Percentiles rank a stretch among this genome's conserved stretches.
These are phyloP conservation scores for Testicularia cyperi DNA, from an alignment of 1,284 basidiomycete genomes.

Conservation along the genomic window DNA sequence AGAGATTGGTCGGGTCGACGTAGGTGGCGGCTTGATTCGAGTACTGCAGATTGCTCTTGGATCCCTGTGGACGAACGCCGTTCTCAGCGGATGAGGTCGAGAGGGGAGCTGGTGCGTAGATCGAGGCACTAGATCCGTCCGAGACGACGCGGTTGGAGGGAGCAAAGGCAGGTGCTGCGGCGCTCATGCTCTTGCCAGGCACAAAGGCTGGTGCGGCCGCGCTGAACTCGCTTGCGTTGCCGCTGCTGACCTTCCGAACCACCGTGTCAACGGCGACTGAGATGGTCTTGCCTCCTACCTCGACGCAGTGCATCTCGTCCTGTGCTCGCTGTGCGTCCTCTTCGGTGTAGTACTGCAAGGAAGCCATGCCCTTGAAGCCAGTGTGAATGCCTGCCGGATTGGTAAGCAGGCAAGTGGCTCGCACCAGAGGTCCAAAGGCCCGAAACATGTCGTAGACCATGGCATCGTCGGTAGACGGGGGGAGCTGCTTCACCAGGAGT, in stretches of 20 bases:
- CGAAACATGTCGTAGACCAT: slow-evolving; percentile 51
- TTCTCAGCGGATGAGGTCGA: slow-evolving; percentile 3
- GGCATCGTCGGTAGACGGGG: slow-evolving; percentile 32
- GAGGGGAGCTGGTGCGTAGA: slow-evolving; percentile 23
- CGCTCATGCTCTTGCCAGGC: slow-evolving; percentile 31
- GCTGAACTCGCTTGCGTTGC: slow-evolving; percentile 32
- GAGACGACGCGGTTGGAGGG: slow-evolving; percentile 29
- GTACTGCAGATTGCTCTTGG: slow-evolving; percentile 33
- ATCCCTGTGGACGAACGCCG: slow-evolving; percentile 7
- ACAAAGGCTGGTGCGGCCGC: slow-evolving; percentile 42
- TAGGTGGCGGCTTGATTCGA: slow-evolving; percentile 43
- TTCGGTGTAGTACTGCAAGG: slow-evolving; percentile 44
- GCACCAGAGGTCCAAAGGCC: slow-evolving; percentile 42
- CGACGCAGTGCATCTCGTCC: slow-evolving; percentile 47
- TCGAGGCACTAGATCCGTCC: slow-evolving; percentile 34
- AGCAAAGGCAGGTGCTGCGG: slow-evolving; percentile 40
- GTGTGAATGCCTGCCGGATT: slow-evolving; percentile 46
- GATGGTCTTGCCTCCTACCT: slow-evolving; percentile 48
- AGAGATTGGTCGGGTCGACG: slow-evolving; percentile 55
- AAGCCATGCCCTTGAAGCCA: slow-evolving; percentile 52
- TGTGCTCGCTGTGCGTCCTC: slow-evolving; percentile 43
- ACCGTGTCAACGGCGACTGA: slow-evolving; percentile 40
- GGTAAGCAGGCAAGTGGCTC: slow-evolving; percentile 42
- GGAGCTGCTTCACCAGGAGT: slow-evolving; percentile 51
- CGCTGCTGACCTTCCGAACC: slow-evolving; percentile 17